Evolutionary conservation across 305 asterid species (phyloP).

Genomic region (Vinca major): DNA sequence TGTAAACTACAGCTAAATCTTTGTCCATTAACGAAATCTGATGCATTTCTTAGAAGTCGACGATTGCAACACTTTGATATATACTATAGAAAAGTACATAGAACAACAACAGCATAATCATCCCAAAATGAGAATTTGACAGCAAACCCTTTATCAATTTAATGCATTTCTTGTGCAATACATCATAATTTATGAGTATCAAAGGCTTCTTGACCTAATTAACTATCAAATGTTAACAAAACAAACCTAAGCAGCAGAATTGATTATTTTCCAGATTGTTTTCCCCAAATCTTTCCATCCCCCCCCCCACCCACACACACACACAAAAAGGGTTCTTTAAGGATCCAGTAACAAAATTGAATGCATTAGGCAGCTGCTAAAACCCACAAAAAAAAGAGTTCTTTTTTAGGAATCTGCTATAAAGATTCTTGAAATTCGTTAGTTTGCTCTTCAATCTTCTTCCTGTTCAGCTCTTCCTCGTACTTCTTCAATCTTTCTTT

Average conservation of each 20-base stretch:
- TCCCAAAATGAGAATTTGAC: not conserved
- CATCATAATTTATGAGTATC: not conserved
- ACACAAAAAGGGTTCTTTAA: not conserved
- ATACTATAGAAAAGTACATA: not conserved
- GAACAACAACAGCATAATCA: not conserved
- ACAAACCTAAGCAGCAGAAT: not conserved
- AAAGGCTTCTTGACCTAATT: not conserved
- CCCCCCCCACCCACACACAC: not conserved
- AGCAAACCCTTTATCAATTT: not conserved
- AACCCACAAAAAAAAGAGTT: not conserved
- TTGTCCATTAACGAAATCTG: not conserved
- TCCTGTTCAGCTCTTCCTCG: slow-evolving; percentile 59
- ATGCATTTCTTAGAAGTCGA: not conserved
- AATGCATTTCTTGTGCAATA: not conserved
- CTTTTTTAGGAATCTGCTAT: slow-evolving; percentile 6
- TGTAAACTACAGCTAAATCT: not conserved
- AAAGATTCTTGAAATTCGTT: slow-evolving; percentile 37
- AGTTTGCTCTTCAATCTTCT: slow-evolving; percentile 28
- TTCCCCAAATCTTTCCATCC: not conserved
- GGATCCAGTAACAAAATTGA: not conserved
- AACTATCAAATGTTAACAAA: not conserved
- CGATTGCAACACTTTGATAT: not conserved
- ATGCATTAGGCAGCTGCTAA: not conserved
- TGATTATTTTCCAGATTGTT: not conserved
- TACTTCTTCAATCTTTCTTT: slow-evolving; percentile 65